Percentiles rank a stretch among this genome's conserved stretches.
phyloP scores from a whole-genome alignment of 345 rosid species.

The Fremontodendron californicum region DNA sequence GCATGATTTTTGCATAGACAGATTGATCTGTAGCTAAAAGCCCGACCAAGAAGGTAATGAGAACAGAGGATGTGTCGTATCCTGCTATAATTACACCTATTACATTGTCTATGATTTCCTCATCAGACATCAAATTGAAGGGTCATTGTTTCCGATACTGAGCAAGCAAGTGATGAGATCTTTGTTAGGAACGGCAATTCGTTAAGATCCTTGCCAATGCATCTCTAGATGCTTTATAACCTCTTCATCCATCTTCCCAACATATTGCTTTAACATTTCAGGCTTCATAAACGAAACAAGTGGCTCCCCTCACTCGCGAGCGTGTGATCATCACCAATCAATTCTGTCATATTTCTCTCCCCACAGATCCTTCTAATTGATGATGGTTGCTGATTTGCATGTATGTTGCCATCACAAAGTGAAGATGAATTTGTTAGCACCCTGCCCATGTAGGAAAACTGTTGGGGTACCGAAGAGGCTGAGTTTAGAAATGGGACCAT shows the following conservation, averaged over 20 bases:
- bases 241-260: slow-evolving; percentile 44
- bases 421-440: slow-evolving; percentile 42
- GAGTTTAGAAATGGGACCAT: slow-evolving; percentile 38
- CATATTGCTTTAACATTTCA: slow-evolving; percentile 45
- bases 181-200: slow-evolving; percentile 9
- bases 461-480: slow-evolving; percentile 40
- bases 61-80: slow-evolving; percentile 41
- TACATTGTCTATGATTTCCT: slow-evolving; percentile 44
- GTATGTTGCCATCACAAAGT: slow-evolving; percentile 18
- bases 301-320: slow-evolving; percentile 38
- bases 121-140: slow-evolving; percentile 22
- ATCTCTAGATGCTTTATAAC: slow-evolving; percentile 33
- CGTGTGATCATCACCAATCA: slow-evolving; percentile 42
- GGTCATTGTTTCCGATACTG: slow-evolving; percentile 4
- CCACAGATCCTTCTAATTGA: slow-evolving; percentile 31
- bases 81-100: slow-evolving; percentile 49
- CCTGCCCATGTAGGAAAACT: slow-evolving; percentile 38
- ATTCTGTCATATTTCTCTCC: slow-evolving; percentile 25
- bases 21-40: slow-evolving; percentile 33
- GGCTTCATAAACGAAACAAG: slow-evolving; percentile 43
- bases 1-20: slow-evolving; percentile 28
- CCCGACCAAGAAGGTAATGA: slow-evolving; percentile 40
- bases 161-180: slow-evolving; percentile 44
- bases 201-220: slow-evolving; percentile 34
- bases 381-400: slow-evolving; percentile 26